A percentile compares a stretch with the other conserved stretches of the same genome.
Evolutionary conservation across 495 filamentous ascomycete genomes (phyloP).

Genomic region (Articulospora tetracladia): DNA sequence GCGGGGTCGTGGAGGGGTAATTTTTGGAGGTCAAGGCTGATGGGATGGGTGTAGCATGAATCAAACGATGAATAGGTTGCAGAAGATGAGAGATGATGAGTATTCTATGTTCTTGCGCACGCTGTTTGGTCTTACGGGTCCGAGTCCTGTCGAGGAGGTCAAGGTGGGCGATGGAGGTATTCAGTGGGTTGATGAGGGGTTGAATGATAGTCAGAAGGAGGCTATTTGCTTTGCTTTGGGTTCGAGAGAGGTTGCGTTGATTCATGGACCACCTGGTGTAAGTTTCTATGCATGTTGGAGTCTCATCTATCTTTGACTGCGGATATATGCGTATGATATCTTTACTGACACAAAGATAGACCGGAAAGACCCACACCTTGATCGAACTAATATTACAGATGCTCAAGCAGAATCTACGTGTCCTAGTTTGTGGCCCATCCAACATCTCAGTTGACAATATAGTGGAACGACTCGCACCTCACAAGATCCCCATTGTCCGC

Average conservation of each 20-base stretch:
- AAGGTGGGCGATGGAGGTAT: conserved; percentile 37
- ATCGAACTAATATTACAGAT: conserved; percentile 93
- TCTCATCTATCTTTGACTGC: no score
- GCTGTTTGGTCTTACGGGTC: conserved; percentile 69
- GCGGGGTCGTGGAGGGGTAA: neutral
- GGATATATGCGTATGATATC: no score
- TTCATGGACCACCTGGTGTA: conserved; percentile 89
- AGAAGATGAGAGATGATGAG: conserved; percentile 65
- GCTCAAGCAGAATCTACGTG: conserved; percentile 60
- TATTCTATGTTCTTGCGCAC: conserved; percentile 75
- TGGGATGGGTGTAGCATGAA: conserved; percentile 60
- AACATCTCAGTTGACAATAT: conserved; percentile 99
- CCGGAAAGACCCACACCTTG: conserved; percentile 95
- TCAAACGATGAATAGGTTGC: conserved; percentile 76
- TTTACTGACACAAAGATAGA: conserved; percentile 35
- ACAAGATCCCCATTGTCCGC: conserved; percentile 81
- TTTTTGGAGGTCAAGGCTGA: neutral
- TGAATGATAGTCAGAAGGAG: conserved; percentile 90
- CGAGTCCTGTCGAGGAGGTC: conserved; percentile 49
- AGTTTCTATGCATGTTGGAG: no score
- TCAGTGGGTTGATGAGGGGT: conserved; percentile 69
- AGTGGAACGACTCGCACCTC: conserved; percentile 83
- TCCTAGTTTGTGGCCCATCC: conserved; percentile 91
- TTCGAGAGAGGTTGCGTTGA: conserved; percentile 79
- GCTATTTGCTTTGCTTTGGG: conserved; percentile 86